These are phyloP conservation scores for Erythrobasidium hasegawianum DNA, from an alignment of 1,284 basidiomycete genomes.

Conservation along the genomic window DNA sequence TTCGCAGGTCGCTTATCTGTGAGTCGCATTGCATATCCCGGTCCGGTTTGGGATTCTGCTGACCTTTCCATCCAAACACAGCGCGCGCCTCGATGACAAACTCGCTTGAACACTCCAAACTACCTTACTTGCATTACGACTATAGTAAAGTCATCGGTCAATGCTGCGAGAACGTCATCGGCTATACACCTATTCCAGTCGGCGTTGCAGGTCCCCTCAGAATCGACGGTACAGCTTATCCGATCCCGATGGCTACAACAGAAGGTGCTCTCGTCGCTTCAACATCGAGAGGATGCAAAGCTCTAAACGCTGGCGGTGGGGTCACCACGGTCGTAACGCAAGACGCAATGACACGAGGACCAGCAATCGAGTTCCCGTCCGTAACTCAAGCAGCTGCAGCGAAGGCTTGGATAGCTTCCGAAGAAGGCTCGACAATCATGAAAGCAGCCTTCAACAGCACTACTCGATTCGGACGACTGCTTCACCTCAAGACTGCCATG, in stretches of 20 bases:
- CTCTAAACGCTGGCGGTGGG: slow-evolving; percentile 90
- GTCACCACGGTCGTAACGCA: slow-evolving; percentile 88
- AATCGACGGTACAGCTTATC: slow-evolving; percentile 79
- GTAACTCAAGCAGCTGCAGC: slow-evolving; percentile 75
- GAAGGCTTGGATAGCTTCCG: slow-evolving; percentile 82
- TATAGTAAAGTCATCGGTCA: slow-evolving; percentile 93
- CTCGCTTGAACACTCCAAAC: slow-evolving; percentile 75
- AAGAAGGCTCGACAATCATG: slow-evolving; percentile 71
- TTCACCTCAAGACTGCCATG: slow-evolving; percentile 75
- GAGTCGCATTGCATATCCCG: slow-evolving; percentile 53
- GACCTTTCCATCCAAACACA: slow-evolving; percentile 48
- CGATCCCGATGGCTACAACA: slow-evolving; percentile 98
- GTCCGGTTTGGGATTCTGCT: too few species aligned
- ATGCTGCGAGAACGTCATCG: slow-evolving; percentile 98
- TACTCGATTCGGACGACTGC: slow-evolving; percentile 79
- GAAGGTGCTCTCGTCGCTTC: slow-evolving; percentile 98
- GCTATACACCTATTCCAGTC: slow-evolving; percentile 92
- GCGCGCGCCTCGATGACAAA: slow-evolving; percentile 81
- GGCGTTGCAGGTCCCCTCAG: slow-evolving; percentile 94
- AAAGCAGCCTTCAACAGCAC: slow-evolving; percentile 91
- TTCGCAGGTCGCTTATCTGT: slow-evolving; percentile 88
- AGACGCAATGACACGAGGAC: slow-evolving; percentile 97
- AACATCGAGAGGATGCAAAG: slow-evolving; percentile 95
- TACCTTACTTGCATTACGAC: slow-evolving; percentile 85
- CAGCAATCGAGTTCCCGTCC: slow-evolving; percentile 91